These are phyloP conservation scores for Penicillium palitans DNA, from an alignment of 2,329 filamentous ascomycete species.

Conservation along the genomic window DNA sequence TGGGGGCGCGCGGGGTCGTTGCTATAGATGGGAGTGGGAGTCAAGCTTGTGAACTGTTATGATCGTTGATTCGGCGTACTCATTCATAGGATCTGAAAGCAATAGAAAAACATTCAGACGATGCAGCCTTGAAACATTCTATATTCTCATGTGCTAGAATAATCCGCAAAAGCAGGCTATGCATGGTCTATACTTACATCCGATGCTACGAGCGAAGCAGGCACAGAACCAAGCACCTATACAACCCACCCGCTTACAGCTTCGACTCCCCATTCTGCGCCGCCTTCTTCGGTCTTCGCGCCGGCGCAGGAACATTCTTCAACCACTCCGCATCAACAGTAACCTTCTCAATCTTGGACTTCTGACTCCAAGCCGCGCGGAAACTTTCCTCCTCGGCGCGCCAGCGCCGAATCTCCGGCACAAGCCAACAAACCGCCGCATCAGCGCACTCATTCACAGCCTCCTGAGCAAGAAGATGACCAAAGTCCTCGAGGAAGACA, in stretches of 20 bases:
- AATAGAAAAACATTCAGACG: constrained; percentile 14
- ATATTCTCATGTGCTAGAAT: not conserved
- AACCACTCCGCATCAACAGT: constrained; percentile 58
- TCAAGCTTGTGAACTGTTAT: constrained; percentile 5
- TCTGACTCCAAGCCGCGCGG: constrained; percentile 54
- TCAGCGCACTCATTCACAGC: constrained; percentile 66
- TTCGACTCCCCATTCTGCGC: constrained; percentile 25
- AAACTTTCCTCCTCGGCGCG: constrained; percentile 58
- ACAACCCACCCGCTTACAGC: constrained; percentile 21
- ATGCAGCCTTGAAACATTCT: not conserved
- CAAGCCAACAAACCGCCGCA: constrained; percentile 58
- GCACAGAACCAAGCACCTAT: not conserved
- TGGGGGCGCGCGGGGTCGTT: constrained; percentile 11
- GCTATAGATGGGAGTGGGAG: constrained; percentile 20
- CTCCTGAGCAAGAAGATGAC: constrained; percentile 86
- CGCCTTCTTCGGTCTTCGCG: constrained; percentile 29
- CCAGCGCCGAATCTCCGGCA: constrained; percentile 59
- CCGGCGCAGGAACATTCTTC: constrained; percentile 38
- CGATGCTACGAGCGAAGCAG: not conserved
- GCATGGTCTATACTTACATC: constrained; percentile 3
- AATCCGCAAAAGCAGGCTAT: not conserved
- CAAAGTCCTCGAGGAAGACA: constrained; percentile 63
- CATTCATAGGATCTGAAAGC: constrained; percentile 14
- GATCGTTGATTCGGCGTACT: constrained; percentile 16
- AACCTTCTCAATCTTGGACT: constrained; percentile 55